Evolutionary conservation across 2,329 filamentous ascomycete genomes (phyloP).

Genomic region (Sporothrix variecibatus): DNA sequence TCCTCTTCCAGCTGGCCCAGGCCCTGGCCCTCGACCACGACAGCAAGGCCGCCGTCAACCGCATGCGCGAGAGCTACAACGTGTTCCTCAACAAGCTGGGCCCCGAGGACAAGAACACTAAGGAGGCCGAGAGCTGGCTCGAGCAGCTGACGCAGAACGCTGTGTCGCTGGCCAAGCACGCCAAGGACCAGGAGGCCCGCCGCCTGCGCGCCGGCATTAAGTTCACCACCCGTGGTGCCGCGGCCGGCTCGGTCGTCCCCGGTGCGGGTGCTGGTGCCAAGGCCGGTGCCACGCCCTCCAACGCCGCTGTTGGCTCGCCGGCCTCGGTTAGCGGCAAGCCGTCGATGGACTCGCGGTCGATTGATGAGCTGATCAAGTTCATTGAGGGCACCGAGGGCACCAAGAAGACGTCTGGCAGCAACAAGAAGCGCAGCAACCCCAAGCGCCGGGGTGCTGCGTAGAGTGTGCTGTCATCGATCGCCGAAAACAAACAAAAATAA

Average conservation of each 20-base stretch:
- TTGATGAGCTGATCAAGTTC: conserved; percentile 91
- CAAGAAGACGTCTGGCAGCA: conserved; percentile 42
- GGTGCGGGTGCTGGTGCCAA: conserved; percentile 43
- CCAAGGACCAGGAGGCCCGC: conserved; percentile 79
- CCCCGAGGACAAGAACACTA: conserved; percentile 91
- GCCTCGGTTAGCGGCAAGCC: conserved; percentile 35
- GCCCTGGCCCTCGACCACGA: conserved; percentile 94
- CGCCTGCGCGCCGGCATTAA: conserved; percentile 70
- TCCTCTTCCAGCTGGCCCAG: conserved; percentile 96
- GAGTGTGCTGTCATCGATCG: not conserved
- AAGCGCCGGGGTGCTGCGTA: conserved; percentile 48
- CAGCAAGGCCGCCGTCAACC: conserved; percentile 83
- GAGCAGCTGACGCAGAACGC: conserved; percentile 95
- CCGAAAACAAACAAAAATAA: not conserved
- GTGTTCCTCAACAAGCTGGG: conserved; percentile 90
- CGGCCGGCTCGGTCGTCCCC: conserved; percentile 46
- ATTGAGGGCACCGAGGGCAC: conserved; percentile 75
- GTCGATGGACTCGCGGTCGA: conserved; percentile 73
- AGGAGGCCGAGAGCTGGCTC: conserved; percentile 95
- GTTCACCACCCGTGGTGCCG: conserved; percentile 65
- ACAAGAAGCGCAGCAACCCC: conserved; percentile 47
- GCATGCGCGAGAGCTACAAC: conserved; percentile 96
- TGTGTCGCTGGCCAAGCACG: conserved; percentile 89
- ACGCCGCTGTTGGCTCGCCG: conserved; percentile 40
- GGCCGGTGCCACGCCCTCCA: conserved; percentile 34